phyloP scores from a whole-genome alignment of 2,329 filamentous ascomycete species.

The Cryphonectria nitschkei region DNA sequence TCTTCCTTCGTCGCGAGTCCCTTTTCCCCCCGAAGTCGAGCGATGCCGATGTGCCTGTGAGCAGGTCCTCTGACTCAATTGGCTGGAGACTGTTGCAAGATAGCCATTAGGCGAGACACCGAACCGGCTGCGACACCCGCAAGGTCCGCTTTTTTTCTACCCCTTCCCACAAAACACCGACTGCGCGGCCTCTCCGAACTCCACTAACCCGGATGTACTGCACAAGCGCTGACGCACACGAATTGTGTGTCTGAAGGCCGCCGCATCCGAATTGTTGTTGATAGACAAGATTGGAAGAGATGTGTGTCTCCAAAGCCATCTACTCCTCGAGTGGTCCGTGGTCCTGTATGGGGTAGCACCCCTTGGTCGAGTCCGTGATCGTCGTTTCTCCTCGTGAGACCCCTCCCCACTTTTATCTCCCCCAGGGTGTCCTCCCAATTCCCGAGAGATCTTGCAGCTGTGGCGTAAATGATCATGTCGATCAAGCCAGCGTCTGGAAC shows the following conservation, averaged over 20 bases:
- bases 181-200: neutral
- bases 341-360: neutral
- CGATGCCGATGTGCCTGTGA: neutral
- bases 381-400: neutral
- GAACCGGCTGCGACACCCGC: neutral
- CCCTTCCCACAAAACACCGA: neutral
- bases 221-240: neutral
- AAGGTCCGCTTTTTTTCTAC: neutral
- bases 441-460: neutral
- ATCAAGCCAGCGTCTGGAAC: slow-evolving; percentile 1
- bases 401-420: neutral
- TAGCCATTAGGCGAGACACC: neutral
- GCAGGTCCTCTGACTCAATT: neutral
- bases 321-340: neutral
- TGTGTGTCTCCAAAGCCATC: neutral
- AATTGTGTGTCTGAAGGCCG: neutral
- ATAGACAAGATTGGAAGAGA: neutral
- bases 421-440: neutral
- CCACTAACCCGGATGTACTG: neutral
- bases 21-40: neutral
- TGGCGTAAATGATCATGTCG: neutral
- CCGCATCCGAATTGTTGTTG: neutral
- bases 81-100: neutral
- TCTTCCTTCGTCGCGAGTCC: too few relatives aligned
- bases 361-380: slow-evolving; percentile 2